Evolutionary conservation across 441 rosid species (phyloP).

Genomic region (Croton setiger): DNA sequence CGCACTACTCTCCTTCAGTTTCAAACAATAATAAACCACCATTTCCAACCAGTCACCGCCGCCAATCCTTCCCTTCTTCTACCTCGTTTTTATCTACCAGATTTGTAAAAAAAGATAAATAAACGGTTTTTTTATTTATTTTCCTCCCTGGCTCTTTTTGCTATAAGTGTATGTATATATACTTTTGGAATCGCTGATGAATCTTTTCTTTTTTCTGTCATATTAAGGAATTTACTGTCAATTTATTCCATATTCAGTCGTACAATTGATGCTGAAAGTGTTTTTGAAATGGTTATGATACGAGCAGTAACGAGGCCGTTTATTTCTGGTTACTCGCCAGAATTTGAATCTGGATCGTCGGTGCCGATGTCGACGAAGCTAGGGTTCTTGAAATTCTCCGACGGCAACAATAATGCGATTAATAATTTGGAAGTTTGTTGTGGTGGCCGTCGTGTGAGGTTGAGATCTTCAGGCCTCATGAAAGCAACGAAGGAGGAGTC

Average conservation of each 20-base stretch:
- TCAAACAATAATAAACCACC: background rate
- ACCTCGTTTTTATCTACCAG: background rate
- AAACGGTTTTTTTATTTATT: too few species aligned
- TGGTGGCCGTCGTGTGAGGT: conserved; percentile 21
- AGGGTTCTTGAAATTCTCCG: conserved; percentile 23
- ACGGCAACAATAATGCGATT: conserved; percentile 1
- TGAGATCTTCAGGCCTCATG: conserved; percentile 31
- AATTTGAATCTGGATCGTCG: conserved; percentile 13
- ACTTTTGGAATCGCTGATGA: background rate
- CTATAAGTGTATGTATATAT: too few species aligned
- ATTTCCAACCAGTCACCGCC: background rate
- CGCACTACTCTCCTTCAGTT: too few species aligned
- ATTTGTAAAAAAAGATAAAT: background rate
- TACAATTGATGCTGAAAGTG: background rate
- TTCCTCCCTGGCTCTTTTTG: background rate
- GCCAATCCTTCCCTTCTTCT: background rate
- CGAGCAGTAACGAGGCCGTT: conserved; percentile 15
- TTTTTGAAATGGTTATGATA: conserved; percentile 23
- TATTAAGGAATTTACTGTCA: background rate
- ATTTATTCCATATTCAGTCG: background rate
- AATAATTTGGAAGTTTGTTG: background rate
- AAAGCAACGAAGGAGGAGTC: conserved; percentile 38
- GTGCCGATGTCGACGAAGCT: conserved; percentile 6
- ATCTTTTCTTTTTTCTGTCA: background rate
- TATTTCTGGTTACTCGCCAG: conserved; percentile 18